phyloP scores from a whole-genome alignment of 805 yeast species.

The Candida tallmaniae region DNA sequence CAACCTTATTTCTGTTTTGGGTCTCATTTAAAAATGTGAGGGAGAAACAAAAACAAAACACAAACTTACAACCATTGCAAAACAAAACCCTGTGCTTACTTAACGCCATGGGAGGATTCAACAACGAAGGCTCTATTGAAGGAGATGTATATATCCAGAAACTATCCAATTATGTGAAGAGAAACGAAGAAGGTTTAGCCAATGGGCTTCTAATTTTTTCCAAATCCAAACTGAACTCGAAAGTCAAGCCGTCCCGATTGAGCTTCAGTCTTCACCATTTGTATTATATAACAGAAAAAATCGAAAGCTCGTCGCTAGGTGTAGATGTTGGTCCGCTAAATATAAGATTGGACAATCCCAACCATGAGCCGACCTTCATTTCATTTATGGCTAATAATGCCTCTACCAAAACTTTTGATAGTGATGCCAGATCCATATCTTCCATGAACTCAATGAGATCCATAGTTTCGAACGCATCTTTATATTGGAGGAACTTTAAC shows the following conservation, averaged over 20 bases:
- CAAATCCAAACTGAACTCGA: slow-evolving; percentile 24
- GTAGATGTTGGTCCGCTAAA: slow-evolving; percentile 60
- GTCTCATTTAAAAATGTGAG: too few species aligned
- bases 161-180: slow-evolving; percentile 47
- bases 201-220: slow-evolving; percentile 54
- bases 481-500: slow-evolving; percentile 35
- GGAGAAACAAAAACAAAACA: too few species aligned
- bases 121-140: slow-evolving; percentile 38
- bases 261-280: slow-evolving; percentile 60
- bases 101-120: slow-evolving; percentile 29
- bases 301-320: slow-evolving; percentile 43
- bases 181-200: slow-evolving; percentile 56
- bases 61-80: too few species aligned
- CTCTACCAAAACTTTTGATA: slow-evolving; percentile 34
- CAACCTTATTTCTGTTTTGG: too few species aligned
- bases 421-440: slow-evolving; percentile 47
- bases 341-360: slow-evolving; percentile 53
- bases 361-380: slow-evolving; percentile 50
- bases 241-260: slow-evolving; percentile 50
- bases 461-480: slow-evolving; percentile 38
- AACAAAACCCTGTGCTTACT: too few species aligned
- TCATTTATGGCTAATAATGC: slow-evolving; percentile 59
- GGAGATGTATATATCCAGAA: slow-evolving; percentile 57
- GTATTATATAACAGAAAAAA: slow-evolving; percentile 55
- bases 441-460: slow-evolving; percentile 58